Conservation (phyloP, 192 early-diverging fungal species). For the Backusella circina region DNA sequence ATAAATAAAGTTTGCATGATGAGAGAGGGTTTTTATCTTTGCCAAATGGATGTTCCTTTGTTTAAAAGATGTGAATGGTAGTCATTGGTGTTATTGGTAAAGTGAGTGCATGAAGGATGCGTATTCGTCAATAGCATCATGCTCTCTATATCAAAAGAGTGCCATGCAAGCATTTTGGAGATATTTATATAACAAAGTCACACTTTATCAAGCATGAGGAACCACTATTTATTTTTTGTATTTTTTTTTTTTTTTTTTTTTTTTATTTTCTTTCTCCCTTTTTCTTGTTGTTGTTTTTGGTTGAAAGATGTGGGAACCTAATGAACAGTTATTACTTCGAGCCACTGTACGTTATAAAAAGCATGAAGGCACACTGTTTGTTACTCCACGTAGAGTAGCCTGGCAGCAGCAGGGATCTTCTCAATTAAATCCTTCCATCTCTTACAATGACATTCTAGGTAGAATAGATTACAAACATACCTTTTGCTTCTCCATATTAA, state of each 20-base stretch:
- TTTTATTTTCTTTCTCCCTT: neutral
- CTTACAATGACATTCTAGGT: conserved; percentile 29
- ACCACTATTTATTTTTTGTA: neutral
- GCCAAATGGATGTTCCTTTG: too few species aligned
- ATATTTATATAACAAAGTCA: neutral
- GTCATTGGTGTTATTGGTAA: too few species aligned
- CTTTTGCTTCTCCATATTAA: too few species aligned
- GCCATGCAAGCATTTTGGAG: too few species aligned
- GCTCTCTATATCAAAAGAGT: too few species aligned
- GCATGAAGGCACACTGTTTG: conserved; percentile 33
- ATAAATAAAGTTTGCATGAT: neutral
- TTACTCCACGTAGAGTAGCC: conserved; percentile 28
- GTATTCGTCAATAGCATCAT: too few species aligned
- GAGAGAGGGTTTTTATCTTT: neutral
- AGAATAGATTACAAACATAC: neutral
- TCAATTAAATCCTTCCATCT: conserved; percentile 26
- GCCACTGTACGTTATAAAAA: conserved; percentile 29
- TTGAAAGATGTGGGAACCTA: conserved; percentile 31
- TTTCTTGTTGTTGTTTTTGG: neutral
- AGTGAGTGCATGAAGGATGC: too few species aligned
- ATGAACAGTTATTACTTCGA: conserved; percentile 32
- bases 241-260: neutral
- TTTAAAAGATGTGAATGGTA: too few species aligned
- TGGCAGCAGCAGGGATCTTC: conserved; percentile 30
- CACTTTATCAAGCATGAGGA: neutral